Evolutionary conservation across 2,329 filamentous ascomycete species (phyloP).

Genomic region (Raffaelea arxii): DNA sequence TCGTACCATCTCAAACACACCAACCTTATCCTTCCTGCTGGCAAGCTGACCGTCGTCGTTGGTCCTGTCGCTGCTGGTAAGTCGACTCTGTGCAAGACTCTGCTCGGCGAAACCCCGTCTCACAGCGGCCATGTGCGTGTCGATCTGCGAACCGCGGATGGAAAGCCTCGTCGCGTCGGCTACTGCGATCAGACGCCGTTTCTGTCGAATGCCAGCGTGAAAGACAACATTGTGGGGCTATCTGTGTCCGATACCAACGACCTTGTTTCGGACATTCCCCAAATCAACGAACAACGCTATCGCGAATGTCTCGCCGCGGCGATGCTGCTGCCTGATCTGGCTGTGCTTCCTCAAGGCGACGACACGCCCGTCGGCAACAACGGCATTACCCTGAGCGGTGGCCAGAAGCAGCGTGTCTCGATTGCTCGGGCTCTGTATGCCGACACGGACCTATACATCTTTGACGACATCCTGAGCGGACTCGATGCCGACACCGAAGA

Average conservation of each 20-base stretch:
- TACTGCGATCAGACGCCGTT: slow-evolving; percentile 29
- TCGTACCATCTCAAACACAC: slow-evolving; percentile 20
- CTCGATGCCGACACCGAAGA: slow-evolving; percentile 31
- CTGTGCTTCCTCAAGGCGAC: slow-evolving; percentile 23
- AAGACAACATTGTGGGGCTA: slow-evolving; percentile 21
- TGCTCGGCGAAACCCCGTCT: slow-evolving; percentile 27
- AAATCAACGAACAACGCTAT: slow-evolving; percentile 17
- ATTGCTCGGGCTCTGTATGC: slow-evolving; percentile 17
- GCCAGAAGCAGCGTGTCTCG: slow-evolving; percentile 21
- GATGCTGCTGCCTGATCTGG: slow-evolving; percentile 19
- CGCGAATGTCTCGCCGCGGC: slow-evolving; percentile 20
- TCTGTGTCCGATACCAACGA: too few relatives aligned
- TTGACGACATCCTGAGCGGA: slow-evolving; percentile 12
- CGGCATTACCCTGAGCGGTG: slow-evolving; percentile 26
- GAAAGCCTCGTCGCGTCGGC: slow-evolving; percentile 17
- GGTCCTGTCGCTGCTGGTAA: slow-evolving; percentile 36
- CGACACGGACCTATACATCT: slow-evolving; percentile 13
- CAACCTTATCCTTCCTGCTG: slow-evolving; percentile 20
- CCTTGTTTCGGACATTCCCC: background rate
- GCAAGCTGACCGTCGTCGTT: slow-evolving; percentile 27
- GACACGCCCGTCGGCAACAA: slow-evolving; percentile 23
- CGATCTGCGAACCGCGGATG: slow-evolving; percentile 7
- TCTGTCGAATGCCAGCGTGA: slow-evolving; percentile 23
- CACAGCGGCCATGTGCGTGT: slow-evolving; percentile 16
- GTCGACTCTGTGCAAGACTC: slow-evolving; percentile 29